Base-by-base conservation (phyloP, 805 yeast species). In the Candida hispaniensis region DNA sequence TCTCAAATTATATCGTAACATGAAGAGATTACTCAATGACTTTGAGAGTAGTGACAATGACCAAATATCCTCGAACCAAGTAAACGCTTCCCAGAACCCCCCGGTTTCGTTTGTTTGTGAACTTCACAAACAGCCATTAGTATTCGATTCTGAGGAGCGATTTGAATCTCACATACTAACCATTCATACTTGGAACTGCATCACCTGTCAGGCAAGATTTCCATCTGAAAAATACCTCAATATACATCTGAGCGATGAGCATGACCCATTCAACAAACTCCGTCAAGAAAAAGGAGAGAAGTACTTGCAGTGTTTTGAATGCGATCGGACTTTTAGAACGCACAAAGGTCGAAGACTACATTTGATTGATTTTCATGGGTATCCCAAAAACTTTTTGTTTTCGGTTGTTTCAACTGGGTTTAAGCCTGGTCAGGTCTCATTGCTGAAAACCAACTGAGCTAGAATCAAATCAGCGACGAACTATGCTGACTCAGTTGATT, bases 261-360 rank as follows among this genome's bases (percentile, higher is more conserved):
- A 34, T 26, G 30, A 34, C 13, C 38, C 38, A 15, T 34, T 26
- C 10, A 26, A 20, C 12, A 25, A 23, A 8, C 12, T 32, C 8
- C 18, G 22, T n/a, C 36, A 28, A n/a, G 36, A 32, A n/a, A 17
- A 28, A 3, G 36, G 36, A 12, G 36, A 32, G 13, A 32, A 23
- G 18, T 32, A 23, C 8, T 23, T 32, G 2, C 21, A 17, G 3
- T 32, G 36, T 23, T 32, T 32, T 10, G 36, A 32, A 2, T 32
- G 36, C 14, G 36, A 32, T 2, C 16, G 18, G 14, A 4, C 12
- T 21, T 32, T 32, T 17, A n/a, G 28, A 6, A 28, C 23, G 28
- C 24, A 23, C 9, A 5, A 23, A 2, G 24, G 24, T 18, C 12
- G 36, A 7, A 9, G 36, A 4, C 16, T 32, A 28, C 36, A 32